Evolutionary conservation across 2,329 filamentous ascomycete species (phyloP).

Genomic region (Phoma herbarum): DNA sequence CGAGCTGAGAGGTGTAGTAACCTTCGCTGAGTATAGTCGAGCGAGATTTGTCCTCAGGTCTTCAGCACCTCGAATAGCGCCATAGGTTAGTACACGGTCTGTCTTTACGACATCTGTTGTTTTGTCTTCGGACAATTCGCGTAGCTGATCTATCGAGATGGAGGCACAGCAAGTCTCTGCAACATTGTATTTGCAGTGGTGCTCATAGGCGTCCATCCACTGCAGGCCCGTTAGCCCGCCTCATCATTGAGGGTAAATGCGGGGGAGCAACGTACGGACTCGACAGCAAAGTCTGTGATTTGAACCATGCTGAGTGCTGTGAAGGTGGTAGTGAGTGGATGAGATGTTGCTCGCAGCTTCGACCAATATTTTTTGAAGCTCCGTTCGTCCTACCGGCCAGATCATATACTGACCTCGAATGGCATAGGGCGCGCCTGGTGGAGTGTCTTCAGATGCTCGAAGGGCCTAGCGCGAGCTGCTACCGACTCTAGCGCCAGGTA

Average conservation of each 20-base stretch:
- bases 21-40: conserved; percentile 68
- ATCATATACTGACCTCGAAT: conserved; percentile 10
- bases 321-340: not conserved
- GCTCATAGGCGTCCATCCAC: conserved; percentile 67
- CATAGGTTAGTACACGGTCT: conserved; percentile 73
- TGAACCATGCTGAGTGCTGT: conserved; percentile 59
- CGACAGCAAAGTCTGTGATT: conserved; percentile 73
- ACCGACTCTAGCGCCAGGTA: conserved; percentile 8
- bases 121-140: conserved; percentile 66
- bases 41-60: conserved; percentile 71
- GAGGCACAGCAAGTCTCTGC: conserved; percentile 82
- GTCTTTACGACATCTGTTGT: conserved; percentile 58
- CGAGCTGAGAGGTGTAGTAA: conserved; percentile 56
- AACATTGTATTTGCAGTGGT: conserved; percentile 69
- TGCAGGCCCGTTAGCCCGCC: conserved; percentile 39
- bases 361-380: not conserved
- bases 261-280: conserved; percentile 63
- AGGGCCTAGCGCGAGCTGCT: conserved; percentile 6
- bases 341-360: not conserved
- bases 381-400: conserved; percentile 11
- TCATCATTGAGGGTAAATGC: conserved; percentile 24
- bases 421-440: conserved; percentile 30
- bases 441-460: conserved; percentile 3
- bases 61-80: conserved; percentile 73
- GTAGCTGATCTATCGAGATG: conserved; percentile 74